Evolutionary conservation across 2,329 filamentous ascomycete genomes (phyloP).

Genomic region (Sarocladium brachiariae): DNA sequence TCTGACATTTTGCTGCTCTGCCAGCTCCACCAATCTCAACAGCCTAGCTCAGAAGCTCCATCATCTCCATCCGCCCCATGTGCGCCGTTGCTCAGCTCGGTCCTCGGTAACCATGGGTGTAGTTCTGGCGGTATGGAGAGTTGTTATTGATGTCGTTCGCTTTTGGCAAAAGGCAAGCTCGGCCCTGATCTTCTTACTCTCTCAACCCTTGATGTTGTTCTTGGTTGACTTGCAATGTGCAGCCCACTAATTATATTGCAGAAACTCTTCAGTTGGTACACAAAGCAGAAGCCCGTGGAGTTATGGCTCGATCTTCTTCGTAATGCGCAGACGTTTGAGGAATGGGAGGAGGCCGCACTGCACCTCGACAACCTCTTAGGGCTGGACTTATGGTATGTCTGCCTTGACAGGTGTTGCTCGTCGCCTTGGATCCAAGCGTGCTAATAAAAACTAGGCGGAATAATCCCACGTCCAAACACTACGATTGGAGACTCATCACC

Average conservation of each 20-base stretch:
- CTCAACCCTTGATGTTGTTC: constrained; percentile 2
- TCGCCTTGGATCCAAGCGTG: too few relatives aligned
- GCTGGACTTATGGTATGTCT: constrained; percentile 66
- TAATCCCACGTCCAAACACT: constrained; percentile 71
- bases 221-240: constrained; percentile 13
- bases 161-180: constrained; percentile 57
- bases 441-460: constrained; percentile 55
- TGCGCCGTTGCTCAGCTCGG: background rate
- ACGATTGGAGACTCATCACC: constrained; percentile 80
- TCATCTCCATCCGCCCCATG: constrained; percentile 3
- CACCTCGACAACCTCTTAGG: constrained; percentile 77
- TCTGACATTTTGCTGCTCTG: background rate
- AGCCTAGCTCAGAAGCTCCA: background rate
- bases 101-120: constrained; percentile 28
- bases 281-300: constrained; percentile 55
- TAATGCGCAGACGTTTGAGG: constrained; percentile 65
- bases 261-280: constrained; percentile 64
- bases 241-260: constrained; percentile 31
- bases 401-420: background rate
- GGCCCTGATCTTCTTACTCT: constrained; percentile 4
- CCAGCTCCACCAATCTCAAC: constrained; percentile 2
- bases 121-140: constrained; percentile 43
- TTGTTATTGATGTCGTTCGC: constrained; percentile 53
- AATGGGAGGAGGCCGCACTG: constrained; percentile 81
- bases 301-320: constrained; percentile 59